Evolutionary conservation across 441 rosid species (phyloP), one percentile per base, ranked within the genome.

Genomic region (Populus hybrid): DNA sequence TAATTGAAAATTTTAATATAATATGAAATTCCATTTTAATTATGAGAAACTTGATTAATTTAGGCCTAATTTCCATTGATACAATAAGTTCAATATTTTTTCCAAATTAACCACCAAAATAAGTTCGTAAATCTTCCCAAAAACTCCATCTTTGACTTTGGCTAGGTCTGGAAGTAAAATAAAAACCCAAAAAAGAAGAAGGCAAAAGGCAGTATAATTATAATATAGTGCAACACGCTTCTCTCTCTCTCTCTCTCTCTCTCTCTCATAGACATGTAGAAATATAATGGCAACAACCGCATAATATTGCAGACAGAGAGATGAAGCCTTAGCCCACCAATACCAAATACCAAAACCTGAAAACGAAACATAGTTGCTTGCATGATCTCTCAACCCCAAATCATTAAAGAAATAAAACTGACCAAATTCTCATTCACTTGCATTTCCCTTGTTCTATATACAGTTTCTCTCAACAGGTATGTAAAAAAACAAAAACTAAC

Each of bases 111-210:
- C 24, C 35, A 16, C 21, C 6, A 16, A 32, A 32, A 30, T 6
- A 69, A 18, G 24, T 2, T 1, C 0, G 8, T 36, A 30, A 69
- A 30, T 36, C 21, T 6, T 30, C 30, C 69, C 69, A 66, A 28
- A 61, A 42, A 40, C 50, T 77, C 21, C 67, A 57, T 80, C 76
- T 57, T 67, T 8, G 69, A 66, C 69, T 66, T 7, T 28, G 59
- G 59, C n/a, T 14, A 16, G n/a, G 12, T 66, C 69, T 9, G 1
- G 35, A 14, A 23, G 3, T 16, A 69, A 67, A 66, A 72, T 1
- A 21, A 40, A 32, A 54, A 16, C 69, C 32, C 46, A 24, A 12
- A 21, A 8, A 21, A 10, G 1, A n/a, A 16, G 20, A 42, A n/a
- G 66, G 40, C 65, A n/a, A 73, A 40, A 5, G 61, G n/a, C n/a